Conservation (phyloP, 352 stramenopile genomes). For the Pythium rishiriense region DNA sequence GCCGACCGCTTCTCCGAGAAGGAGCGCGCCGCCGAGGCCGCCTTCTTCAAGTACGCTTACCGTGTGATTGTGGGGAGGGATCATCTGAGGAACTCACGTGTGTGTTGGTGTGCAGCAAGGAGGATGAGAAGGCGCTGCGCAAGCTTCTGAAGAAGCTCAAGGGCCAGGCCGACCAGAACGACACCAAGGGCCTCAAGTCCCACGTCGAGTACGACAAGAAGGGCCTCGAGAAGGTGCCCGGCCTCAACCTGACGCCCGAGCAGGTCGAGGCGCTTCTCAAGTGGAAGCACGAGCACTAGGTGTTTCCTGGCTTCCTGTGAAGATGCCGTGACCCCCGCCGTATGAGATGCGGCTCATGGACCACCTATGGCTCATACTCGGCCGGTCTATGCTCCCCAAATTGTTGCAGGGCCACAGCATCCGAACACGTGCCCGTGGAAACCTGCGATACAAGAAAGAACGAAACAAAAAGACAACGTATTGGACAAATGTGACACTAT, state of each 20-base stretch:
- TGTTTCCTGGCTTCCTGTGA: not conserved
- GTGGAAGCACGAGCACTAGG: slow-evolving; percentile 89
- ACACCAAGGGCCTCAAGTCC: slow-evolving; percentile 61
- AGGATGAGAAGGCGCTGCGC: slow-evolving; percentile 84
- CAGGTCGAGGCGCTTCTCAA: slow-evolving; percentile 82
- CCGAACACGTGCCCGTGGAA: not conserved
- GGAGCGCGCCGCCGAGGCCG: slow-evolving; percentile 72
- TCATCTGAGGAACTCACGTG: not conserved
- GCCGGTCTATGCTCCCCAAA: too few species aligned
- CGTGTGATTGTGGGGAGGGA: not conserved
- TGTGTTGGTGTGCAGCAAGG: slow-evolving; percentile 52
- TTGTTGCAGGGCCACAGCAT: not conserved
- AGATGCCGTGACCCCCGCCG: too few species aligned
- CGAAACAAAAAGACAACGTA: not conserved
- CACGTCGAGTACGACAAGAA: slow-evolving; percentile 80
- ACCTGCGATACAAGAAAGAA: not conserved
- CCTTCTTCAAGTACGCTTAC: slow-evolving; percentile 84
- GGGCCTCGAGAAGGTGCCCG: slow-evolving; percentile 62
- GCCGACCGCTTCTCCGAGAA: slow-evolving; percentile 54
- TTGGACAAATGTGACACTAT: slow-evolving; percentile 1
- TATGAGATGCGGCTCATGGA: too few species aligned
- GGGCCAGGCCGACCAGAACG: slow-evolving; percentile 66
- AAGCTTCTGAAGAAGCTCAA: slow-evolving; percentile 90
- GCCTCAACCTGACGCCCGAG: slow-evolving; percentile 62
- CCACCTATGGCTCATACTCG: too few species aligned